These are phyloP conservation scores for Gossypium trilobum DNA, from an alignment of 441 rosid species.

Conservation along the genomic window DNA sequence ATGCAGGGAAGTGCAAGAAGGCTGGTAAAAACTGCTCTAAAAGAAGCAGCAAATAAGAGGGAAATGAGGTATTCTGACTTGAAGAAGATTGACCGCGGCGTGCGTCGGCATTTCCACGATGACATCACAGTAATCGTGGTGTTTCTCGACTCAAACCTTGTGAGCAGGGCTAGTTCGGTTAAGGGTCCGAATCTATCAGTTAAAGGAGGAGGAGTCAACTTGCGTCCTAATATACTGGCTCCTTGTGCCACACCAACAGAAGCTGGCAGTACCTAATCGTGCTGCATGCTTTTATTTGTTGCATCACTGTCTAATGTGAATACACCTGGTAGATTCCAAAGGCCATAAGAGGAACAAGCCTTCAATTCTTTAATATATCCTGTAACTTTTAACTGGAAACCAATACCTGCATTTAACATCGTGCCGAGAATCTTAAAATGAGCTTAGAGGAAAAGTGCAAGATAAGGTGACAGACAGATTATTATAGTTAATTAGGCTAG, in stretches of 20 bases:
- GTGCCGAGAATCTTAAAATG: background rate
- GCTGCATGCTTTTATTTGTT: constrained; percentile 19
- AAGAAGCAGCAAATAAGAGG: constrained; percentile 68
- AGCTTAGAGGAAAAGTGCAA: constrained; percentile 25
- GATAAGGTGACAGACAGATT: constrained; percentile 15
- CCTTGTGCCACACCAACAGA: constrained; percentile 44
- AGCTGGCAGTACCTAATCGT: constrained; percentile 30
- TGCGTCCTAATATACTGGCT: constrained; percentile 44
- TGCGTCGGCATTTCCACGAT: constrained; percentile 87
- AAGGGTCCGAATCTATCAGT: constrained; percentile 44
- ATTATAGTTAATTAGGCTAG: constrained; percentile 20
- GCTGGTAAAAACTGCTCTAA: constrained; percentile 77
- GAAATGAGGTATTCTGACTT: constrained; percentile 94
- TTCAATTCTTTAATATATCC: constrained; percentile 51
- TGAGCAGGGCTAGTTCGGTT: constrained; percentile 43
- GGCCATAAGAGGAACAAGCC: constrained; percentile 25
- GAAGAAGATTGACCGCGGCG: constrained; percentile 88
- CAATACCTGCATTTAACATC: constrained; percentile 35
- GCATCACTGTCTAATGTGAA: constrained; percentile 33
- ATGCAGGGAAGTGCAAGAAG: constrained; percentile 80
- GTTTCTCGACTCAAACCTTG: constrained; percentile 59
- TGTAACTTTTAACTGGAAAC: constrained; percentile 36
- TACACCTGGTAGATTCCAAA: constrained; percentile 39
- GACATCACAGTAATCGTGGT: constrained; percentile 81
- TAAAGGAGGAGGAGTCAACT: constrained; percentile 59